A percentile compares a stretch with the other conserved stretches of the same genome.
Conservation (phyloP, 1,284 basidiomycete species). For the Cutaneotrichosporon mucoides region DNA sequence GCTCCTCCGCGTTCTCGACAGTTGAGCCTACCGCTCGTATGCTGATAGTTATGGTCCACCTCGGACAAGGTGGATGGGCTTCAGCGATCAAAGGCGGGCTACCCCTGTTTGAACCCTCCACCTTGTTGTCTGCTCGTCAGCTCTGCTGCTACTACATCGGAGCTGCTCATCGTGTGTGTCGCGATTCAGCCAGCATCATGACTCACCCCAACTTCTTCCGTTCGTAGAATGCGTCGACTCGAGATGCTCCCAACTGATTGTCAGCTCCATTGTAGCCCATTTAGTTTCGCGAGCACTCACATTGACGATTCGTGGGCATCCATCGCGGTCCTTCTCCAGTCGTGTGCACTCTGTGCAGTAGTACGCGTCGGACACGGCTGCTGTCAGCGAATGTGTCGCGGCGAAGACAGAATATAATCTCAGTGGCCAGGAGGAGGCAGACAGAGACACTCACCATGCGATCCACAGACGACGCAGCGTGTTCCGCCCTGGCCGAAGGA, state of each 20-base stretch:
- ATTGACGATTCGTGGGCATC: slow-evolving; percentile 98
- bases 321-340: slow-evolving; percentile 95
- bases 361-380: slow-evolving; percentile 94
- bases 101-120: slow-evolving; percentile 40
- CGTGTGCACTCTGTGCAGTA: slow-evolving; percentile 96
- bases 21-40: too few relatives aligned
- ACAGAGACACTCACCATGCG: slow-evolving; percentile 66
- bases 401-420: too few relatives aligned
- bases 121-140: slow-evolving; percentile 24
- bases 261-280: slow-evolving; percentile 2
- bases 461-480: slow-evolving; percentile 93
- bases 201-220: slow-evolving; percentile 44
- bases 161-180: too few relatives aligned
- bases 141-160: too few relatives aligned
- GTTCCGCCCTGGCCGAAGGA: slow-evolving; percentile 98
- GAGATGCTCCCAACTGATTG: slow-evolving; percentile 40
- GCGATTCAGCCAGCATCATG: too few relatives aligned
- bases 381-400: too few relatives aligned
- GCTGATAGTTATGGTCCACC: too few relatives aligned
- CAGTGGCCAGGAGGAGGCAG: too few relatives aligned
- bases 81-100: not conserved
- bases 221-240: slow-evolving; percentile 47
- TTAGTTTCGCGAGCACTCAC: slow-evolving; percentile 19
- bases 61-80: too few relatives aligned
- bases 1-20: too few relatives aligned